Evolutionary conservation across 2,329 filamentous ascomycete genomes (phyloP).

Genomic region (Phialocephala sp.): DNA sequence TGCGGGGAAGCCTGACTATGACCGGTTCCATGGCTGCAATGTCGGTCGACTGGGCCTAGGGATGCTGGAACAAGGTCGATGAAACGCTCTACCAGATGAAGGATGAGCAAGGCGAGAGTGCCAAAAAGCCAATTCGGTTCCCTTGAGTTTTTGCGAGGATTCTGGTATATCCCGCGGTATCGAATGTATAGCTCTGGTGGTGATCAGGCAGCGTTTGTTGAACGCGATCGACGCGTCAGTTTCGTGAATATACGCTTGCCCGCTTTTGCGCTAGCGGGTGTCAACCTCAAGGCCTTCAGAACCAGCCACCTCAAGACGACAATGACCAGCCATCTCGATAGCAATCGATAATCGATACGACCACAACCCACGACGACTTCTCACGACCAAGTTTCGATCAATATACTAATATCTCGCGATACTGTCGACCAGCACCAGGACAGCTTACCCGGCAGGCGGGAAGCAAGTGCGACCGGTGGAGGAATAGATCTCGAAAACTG

Average conservation of each 20-base stretch:
- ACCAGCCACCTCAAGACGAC: slow-evolving; percentile 20
- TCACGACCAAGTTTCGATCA: slow-evolving; percentile 2
- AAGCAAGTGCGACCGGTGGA: slow-evolving; percentile 5
- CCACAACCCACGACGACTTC: neutral
- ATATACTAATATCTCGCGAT: neutral
- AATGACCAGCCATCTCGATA: slow-evolving; percentile 27
- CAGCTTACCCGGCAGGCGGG: slow-evolving; percentile 7
- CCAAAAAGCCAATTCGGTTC: neutral
- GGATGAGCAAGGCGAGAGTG: neutral
- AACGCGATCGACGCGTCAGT: slow-evolving; percentile 1
- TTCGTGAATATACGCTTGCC: neutral
- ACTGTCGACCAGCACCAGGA: neutral
- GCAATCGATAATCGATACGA: slow-evolving; percentile 23
- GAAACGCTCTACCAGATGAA: slow-evolving; percentile 7
- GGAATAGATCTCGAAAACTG: slow-evolving; percentile 10
- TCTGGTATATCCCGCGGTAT: neutral
- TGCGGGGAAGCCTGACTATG: slow-evolving; percentile 64
- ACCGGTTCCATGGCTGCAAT: slow-evolving; percentile 25
- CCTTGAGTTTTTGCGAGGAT: neutral
- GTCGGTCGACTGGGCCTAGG: neutral
- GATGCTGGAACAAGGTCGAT: neutral
- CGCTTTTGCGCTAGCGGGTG: neutral
- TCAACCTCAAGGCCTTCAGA: neutral
- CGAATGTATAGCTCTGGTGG: slow-evolving; percentile 7
- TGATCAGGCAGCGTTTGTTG: slow-evolving; percentile 5